Conservation (phyloP, 78 protist genomes). For the Creolimax fragrantissima region DNA sequence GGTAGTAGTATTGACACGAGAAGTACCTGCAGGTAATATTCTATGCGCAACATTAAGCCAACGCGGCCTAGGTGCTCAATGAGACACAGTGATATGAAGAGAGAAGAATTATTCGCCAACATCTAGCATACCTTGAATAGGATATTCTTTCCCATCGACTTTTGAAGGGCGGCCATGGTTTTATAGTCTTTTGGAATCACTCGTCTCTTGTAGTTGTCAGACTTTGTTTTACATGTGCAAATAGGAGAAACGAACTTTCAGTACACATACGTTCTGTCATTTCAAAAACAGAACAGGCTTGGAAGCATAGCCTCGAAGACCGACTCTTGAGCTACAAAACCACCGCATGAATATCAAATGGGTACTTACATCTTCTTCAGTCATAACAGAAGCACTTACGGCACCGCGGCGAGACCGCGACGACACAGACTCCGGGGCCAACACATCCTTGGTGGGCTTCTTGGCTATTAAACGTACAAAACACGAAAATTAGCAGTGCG, state of each 20-base stretch:
- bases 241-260: no score
- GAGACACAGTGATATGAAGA: background rate
- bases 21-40: no score
- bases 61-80: no score
- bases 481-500: no score
- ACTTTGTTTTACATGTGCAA: background rate
- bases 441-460: background rate
- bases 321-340: no score
- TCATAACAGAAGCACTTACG: conserved; percentile 40
- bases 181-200: conserved; percentile 25
- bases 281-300: no score
- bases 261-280: no score
- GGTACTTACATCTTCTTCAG: conserved; percentile 36
- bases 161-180: conserved; percentile 27
- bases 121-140: conserved; percentile 15
- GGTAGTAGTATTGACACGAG: background rate
- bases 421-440: background rate
- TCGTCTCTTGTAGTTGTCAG: background rate
- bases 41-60: no score
- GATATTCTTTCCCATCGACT: conserved; percentile 23
- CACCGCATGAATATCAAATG: no score
- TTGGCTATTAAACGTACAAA: background rate
- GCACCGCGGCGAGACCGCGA: conserved; percentile 29
- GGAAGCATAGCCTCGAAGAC: no score
- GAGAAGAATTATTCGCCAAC: background rate